A percentile compares a stretch with the other conserved stretches of the same genome.
phyloP scores from a whole-genome alignment of 1,139 yeast genomes.

The Candida neerlandica region DNA sequence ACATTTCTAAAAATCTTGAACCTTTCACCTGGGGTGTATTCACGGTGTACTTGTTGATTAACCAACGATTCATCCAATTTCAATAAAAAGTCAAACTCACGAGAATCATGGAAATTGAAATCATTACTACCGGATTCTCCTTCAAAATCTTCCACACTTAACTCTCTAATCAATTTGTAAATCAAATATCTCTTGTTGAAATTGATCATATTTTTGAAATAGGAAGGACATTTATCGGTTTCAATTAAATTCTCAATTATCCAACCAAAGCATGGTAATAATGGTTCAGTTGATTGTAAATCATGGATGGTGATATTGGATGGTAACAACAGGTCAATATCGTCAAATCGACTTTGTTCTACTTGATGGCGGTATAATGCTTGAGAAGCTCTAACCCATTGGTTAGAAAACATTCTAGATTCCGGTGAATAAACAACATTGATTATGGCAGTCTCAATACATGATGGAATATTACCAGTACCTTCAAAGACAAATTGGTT shows the following conservation, averaged over 20 bases:
- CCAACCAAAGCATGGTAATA: constrained; percentile 83
- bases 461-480: constrained; percentile 69
- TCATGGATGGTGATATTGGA: constrained; percentile 27
- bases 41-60: constrained; percentile 23
- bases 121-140: constrained; percentile 12
- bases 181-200: constrained; percentile 48
- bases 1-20: constrained; percentile 34
- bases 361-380: constrained; percentile 19
- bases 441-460: constrained; percentile 78
- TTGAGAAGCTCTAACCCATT: constrained; percentile 64
- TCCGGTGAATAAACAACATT: constrained; percentile 82
- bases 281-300: constrained; percentile 39
- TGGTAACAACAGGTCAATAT: constrained; percentile 42
- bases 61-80: constrained; percentile 43
- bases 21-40: constrained; percentile 30
- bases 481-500: constrained; percentile 58
- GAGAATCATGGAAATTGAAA: constrained; percentile 35
- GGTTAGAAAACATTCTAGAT: constrained; percentile 63
- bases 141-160: constrained; percentile 41
- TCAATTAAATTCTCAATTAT: constrained; percentile 46
- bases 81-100: constrained; percentile 50
- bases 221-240: constrained; percentile 40
- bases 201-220: constrained; percentile 32
- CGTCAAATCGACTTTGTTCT: constrained; percentile 25
- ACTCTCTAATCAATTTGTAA: constrained; percentile 44